These are phyloP conservation scores for Dichomitus squalens DNA, from an alignment of 1,284 basidiomycete species.

Conservation along the genomic window DNA sequence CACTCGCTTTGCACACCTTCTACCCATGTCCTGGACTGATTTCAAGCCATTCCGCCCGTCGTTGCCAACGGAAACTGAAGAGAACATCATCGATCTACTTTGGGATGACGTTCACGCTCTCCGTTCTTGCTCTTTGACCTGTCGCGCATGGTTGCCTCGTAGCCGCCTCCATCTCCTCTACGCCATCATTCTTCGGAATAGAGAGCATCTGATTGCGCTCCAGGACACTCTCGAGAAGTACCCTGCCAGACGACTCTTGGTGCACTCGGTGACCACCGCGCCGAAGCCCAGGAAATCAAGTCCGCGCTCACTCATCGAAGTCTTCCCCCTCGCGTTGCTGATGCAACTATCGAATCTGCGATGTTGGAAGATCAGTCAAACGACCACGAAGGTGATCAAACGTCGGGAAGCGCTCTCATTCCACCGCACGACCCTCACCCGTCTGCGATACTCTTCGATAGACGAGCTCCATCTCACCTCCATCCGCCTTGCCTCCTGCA, in stretches of 20 bases:
- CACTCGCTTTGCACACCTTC: too few relatives aligned
- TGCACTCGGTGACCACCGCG: neutral
- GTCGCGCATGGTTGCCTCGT: conserved; percentile 1
- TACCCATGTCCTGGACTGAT: too few relatives aligned
- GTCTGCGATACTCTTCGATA: neutral
- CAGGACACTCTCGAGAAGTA: neutral
- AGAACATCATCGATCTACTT: neutral
- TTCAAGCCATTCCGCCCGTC: neutral
- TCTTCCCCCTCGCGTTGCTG: neutral
- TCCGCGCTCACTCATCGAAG: neutral
- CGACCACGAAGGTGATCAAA: neutral
- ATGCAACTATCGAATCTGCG: neutral
- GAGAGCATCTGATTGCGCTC: neutral
- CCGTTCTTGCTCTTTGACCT: conserved; percentile 1
- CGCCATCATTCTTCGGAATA: neutral
- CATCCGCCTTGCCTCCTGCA: neutral
- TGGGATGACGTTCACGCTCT: neutral
- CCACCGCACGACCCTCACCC: neutral
- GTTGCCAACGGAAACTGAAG: neutral
- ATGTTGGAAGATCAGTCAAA: neutral
- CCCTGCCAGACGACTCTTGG: neutral
- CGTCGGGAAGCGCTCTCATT: neutral
- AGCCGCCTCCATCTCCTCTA: neutral
- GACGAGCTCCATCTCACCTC: neutral
- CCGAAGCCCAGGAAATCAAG: neutral